phyloP scores from a whole-genome alignment of 371 early-diverging fungal genomes.

The Mucor circinelloides region DNA sequence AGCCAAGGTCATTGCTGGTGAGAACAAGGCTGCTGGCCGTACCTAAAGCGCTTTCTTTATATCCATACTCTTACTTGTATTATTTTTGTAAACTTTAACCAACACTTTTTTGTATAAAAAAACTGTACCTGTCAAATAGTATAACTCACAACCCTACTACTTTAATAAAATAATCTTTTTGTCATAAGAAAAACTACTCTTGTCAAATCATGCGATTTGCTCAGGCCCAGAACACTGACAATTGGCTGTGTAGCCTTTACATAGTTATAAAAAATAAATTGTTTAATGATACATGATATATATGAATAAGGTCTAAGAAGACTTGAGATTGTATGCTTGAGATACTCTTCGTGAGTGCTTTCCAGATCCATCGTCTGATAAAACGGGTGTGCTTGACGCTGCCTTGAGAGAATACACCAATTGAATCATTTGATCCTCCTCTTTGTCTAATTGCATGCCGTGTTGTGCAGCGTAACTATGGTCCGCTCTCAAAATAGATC shows the following conservation, averaged over 20 bases:
- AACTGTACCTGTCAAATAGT: background rate
- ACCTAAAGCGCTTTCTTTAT: background rate
- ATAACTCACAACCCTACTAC: background rate
- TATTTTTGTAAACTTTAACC: background rate
- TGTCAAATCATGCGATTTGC: too few species aligned
- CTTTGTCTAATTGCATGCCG: slow-evolving; percentile 41
- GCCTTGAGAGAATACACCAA: slow-evolving; percentile 47
- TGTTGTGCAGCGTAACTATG: slow-evolving; percentile 51
- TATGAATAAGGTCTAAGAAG: background rate
- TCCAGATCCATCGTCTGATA: slow-evolving; percentile 22
- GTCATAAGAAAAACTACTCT: background rate
- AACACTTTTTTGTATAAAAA: background rate
- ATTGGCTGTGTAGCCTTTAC: too few species aligned
- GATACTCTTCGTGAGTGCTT: slow-evolving; percentile 45
- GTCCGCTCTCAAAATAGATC: slow-evolving; percentile 46
- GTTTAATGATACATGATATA: background rate
- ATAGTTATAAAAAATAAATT: too few species aligned
- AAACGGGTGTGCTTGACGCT: slow-evolving; percentile 21
- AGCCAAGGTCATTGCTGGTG: slow-evolving; percentile 28
- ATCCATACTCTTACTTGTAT: background rate
- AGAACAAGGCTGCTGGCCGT: slow-evolving; percentile 27
- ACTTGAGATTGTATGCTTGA: slow-evolving; percentile 43
- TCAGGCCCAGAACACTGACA: too few species aligned
- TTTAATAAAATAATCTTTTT: background rate
- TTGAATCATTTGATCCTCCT: slow-evolving; percentile 60